phyloP scores from a whole-genome alignment of 148 eudicot species.

The Rhododendron griersonianum region DNA sequence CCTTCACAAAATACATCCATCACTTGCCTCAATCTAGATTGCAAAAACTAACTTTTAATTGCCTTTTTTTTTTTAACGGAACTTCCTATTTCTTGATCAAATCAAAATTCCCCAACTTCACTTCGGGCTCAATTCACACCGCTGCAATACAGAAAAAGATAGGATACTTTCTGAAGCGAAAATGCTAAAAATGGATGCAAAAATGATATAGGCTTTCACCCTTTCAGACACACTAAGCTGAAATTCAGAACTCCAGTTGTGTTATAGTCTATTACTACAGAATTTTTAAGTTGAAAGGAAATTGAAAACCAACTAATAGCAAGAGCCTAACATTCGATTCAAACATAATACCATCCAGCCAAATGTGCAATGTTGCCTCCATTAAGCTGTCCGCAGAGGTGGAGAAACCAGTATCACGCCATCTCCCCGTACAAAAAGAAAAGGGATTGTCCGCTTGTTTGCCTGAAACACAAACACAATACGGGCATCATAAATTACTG shows the following conservation, averaged over 20 bases:
- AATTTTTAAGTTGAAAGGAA: no score
- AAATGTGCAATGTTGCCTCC: not conserved
- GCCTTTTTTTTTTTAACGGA: not conserved
- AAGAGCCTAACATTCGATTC: not conserved
- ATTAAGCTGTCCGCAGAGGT: conserved; percentile 10
- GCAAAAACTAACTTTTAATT: not conserved
- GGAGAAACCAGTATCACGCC: conserved; percentile 12
- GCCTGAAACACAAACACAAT: not conserved
- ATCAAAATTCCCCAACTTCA: not conserved
- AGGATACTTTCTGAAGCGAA: not conserved
- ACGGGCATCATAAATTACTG: not conserved
- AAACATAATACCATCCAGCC: not conserved
- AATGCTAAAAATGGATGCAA: not conserved
- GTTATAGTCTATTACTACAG: not conserved
- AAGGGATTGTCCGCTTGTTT: conserved; percentile 11
- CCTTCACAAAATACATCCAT: not conserved
- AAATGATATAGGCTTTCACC: not conserved
- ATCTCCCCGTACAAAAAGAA: conserved; percentile 11
- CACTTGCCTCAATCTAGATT: not conserved
- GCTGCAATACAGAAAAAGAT: not conserved
- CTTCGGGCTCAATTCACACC: not conserved
- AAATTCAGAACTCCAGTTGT: not conserved
- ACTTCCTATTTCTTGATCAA: not conserved
- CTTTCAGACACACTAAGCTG: not conserved
- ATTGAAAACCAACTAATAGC: not conserved